Conservation (phyloP, 306 rosid genomes). For the Phaseolus lunatus region DNA sequence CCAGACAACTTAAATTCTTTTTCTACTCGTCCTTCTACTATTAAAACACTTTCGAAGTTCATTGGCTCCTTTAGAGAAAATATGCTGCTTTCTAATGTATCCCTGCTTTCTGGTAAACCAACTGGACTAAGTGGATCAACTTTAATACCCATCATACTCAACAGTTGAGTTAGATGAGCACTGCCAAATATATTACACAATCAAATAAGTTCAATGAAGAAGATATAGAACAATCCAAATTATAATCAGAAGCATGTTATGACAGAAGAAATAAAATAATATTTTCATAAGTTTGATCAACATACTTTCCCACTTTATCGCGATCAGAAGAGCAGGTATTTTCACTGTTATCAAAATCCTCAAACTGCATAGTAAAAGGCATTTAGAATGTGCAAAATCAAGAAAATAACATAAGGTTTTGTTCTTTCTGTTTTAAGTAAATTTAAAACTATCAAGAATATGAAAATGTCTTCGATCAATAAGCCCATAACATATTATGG, state of each 20-base stretch:
- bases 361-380: conserved; percentile 56
- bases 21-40: conserved; percentile 41
- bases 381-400: conserved; percentile 19
- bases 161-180: conserved; percentile 45
- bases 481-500: conserved; percentile 10
- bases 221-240: conserved; percentile 23
- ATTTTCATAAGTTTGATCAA: background rate
- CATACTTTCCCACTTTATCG: conserved; percentile 61
- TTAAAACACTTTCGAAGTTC: conserved; percentile 32
- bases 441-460: conserved; percentile 32
- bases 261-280: conserved; percentile 4
- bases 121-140: conserved; percentile 45
- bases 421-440: background rate
- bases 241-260: conserved; percentile 25
- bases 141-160: conserved; percentile 52
- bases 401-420: conserved; percentile 6
- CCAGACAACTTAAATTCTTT: conserved; percentile 41
- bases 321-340: conserved; percentile 43
- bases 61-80: conserved; percentile 49
- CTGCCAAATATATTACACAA: conserved; percentile 54
- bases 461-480: conserved; percentile 25
- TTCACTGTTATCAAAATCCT: conserved; percentile 56
- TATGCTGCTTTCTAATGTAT: conserved; percentile 44
- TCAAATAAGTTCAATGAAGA: conserved; percentile 22
- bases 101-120: conserved; percentile 34